These are phyloP conservation scores for Hemileccinum hortonii DNA, from an alignment of 1,284 basidiomycete genomes.

Conservation along the genomic window DNA sequence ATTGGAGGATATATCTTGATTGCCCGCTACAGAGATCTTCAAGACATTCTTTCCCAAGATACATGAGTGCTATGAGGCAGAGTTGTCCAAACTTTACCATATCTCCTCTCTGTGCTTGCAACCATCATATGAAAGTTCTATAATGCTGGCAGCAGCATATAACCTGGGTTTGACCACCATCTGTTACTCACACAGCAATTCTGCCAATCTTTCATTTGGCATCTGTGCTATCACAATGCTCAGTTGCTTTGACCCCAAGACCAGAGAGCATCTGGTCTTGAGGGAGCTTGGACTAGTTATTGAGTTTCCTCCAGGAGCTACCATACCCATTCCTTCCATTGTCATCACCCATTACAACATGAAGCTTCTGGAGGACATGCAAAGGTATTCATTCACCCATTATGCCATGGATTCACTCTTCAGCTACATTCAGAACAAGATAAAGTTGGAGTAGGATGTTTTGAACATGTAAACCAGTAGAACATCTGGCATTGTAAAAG, in stretches of 20 bases:
- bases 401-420: conserved; percentile 13
- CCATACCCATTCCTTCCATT: conserved; percentile 1
- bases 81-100: rapidly evolving
- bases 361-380: background rate
- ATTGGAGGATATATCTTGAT: too few species aligned
- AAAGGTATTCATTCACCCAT: conserved; percentile 14
- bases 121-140: background rate
- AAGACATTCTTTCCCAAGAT: conserved; percentile 3
- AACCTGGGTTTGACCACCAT: conserved; percentile 4
- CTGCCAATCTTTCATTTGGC: conserved; percentile 8
- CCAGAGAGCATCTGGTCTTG: conserved; percentile 10
- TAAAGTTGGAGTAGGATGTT: too few species aligned
- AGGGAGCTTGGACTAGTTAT: conserved; percentile 5
- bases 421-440: conserved; percentile 2
- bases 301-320: conserved; percentile 18
- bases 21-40: background rate
- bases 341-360: conserved; percentile 11
- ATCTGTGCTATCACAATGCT: conserved; percentile 14
- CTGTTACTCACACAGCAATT: conserved; percentile 2
- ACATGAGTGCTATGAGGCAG: background rate
- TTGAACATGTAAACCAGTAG: too few species aligned
- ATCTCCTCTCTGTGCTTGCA: too few species aligned
- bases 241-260: background rate
- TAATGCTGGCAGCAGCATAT: conserved; percentile 9
- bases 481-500: too few species aligned